Conservation (phyloP, 2,329 filamentous ascomycete species). For the Parafenestella ontariensis region DNA sequence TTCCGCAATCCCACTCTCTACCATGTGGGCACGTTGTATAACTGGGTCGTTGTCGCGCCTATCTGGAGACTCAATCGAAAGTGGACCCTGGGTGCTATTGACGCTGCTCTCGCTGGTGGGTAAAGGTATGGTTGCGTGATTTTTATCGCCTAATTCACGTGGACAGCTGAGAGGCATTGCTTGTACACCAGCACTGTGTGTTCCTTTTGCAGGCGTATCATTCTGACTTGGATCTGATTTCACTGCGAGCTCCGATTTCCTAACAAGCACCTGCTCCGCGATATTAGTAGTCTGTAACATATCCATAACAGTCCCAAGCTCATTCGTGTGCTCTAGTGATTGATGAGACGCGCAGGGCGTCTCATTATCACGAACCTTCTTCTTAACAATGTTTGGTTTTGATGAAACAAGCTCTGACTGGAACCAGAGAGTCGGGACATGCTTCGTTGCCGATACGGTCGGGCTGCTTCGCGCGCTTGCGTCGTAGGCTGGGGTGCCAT, state of each 20-base stretch:
- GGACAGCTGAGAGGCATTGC: background rate
- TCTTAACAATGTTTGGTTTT: background rate
- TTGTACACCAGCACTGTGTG: background rate
- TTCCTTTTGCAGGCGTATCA: background rate
- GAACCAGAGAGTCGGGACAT: slow-evolving; percentile 5
- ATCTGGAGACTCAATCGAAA: background rate
- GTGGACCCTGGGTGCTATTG: background rate
- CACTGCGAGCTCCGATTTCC: background rate
- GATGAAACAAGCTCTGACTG: background rate
- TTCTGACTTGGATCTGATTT: background rate
- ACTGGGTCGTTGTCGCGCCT: too few relatives aligned
- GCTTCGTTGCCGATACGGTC: background rate
- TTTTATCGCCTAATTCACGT: too few relatives aligned
- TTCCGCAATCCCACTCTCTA: background rate
- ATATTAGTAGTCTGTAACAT: background rate
- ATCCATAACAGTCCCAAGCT: background rate
- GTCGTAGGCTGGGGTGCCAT: background rate
- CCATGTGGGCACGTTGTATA: too few relatives aligned
- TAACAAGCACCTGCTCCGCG: background rate
- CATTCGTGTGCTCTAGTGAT: background rate
- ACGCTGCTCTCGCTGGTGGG: background rate
- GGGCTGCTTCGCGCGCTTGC: background rate
- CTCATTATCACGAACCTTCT: slow-evolving; percentile 4
- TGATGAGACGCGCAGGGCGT: background rate
- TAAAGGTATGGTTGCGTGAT: too few relatives aligned